Conservation (phyloP, 257 asterid species). For the Eustoma russellianum region DNA sequence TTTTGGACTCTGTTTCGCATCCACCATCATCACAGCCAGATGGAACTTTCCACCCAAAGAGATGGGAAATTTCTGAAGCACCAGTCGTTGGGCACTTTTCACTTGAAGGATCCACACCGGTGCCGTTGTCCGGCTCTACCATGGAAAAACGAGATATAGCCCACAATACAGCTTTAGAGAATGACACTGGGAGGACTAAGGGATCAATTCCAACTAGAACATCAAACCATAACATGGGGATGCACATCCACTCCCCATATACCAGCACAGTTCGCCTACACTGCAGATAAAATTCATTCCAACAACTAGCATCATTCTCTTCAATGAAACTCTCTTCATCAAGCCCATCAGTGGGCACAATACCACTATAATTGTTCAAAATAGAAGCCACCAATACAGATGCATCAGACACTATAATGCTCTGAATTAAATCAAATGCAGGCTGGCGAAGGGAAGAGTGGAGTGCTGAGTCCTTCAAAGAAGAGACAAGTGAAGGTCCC, state of each 20-base stretch:
- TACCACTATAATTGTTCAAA: constrained; percentile 45
- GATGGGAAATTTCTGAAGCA: constrained; percentile 66
- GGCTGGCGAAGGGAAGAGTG: constrained; percentile 90
- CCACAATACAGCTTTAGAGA: constrained; percentile 89
- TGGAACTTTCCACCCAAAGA: constrained; percentile 86
- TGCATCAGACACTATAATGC: constrained; percentile 83
- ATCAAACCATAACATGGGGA: constrained; percentile 95
- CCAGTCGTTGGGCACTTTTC: constrained; percentile 55
- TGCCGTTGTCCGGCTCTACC: constrained; percentile 48
- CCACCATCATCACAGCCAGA: constrained; percentile 93
- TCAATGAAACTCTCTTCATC: constrained; percentile 42
- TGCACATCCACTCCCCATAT: constrained; percentile 87
- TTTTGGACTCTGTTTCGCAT: constrained; percentile 58
- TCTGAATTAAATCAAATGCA: constrained; percentile 83
- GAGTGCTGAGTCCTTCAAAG: constrained; percentile 67
- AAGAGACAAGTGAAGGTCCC: constrained; percentile 89
- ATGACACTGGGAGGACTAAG: constrained; percentile 57
- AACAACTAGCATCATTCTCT: constrained; percentile 57
- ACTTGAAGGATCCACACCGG: constrained; percentile 43
- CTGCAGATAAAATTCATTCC: constrained; percentile 71
- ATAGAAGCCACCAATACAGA: constrained; percentile 60
- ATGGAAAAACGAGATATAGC: constrained; percentile 74
- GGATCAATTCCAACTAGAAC: constrained; percentile 84
- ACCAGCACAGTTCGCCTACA: constrained; percentile 49
- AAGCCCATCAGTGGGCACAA: constrained; percentile 28